These are phyloP conservation scores for Phytophthora macrochlamydospora DNA, from an alignment of 352 stramenopile species.

Conservation along the genomic window DNA sequence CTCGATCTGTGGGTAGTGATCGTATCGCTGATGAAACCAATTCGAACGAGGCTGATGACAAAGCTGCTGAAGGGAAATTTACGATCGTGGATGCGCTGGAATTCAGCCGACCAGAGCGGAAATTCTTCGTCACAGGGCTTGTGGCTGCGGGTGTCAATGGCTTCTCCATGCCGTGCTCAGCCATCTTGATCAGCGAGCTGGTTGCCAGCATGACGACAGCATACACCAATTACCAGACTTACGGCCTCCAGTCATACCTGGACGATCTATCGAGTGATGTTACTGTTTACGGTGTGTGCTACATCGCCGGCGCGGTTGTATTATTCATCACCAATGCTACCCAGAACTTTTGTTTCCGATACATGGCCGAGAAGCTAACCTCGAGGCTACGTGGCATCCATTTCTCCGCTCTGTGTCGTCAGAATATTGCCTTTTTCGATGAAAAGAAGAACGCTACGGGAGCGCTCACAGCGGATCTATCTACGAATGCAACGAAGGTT, in stretches of 20 bases:
- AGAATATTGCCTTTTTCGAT: slow-evolving; percentile 76
- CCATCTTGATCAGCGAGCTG: slow-evolving; percentile 33
- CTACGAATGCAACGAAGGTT: slow-evolving; percentile 55
- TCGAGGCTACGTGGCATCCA: slow-evolving; percentile 51
- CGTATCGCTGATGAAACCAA: not conserved
- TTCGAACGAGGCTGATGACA: slow-evolving; percentile 1
- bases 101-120: slow-evolving; percentile 37
- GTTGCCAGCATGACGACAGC: slow-evolving; percentile 24
- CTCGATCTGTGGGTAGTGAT: slow-evolving; percentile 7
- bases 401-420: slow-evolving; percentile 40
- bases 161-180: slow-evolving; percentile 37
- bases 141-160: slow-evolving; percentile 35
- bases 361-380: slow-evolving; percentile 52
- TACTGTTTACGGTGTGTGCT: slow-evolving; percentile 23
- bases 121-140: slow-evolving; percentile 39
- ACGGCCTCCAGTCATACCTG: slow-evolving; percentile 16
- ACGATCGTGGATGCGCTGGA: slow-evolving; percentile 28
- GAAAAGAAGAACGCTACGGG: slow-evolving; percentile 61
- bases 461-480: slow-evolving; percentile 50
- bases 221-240: slow-evolving; percentile 21
- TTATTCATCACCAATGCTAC: slow-evolving; percentile 41
- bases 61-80: slow-evolving; percentile 14
- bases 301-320: slow-evolving; percentile 37
- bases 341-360: slow-evolving; percentile 52
- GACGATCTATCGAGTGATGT: slow-evolving; percentile 42